A percentile compares a stretch with the other conserved stretches of the same genome.
These are phyloP conservation scores for Exidia glandulosa DNA, from an alignment of 768 basidiomycete genomes.

Conservation along the genomic window DNA sequence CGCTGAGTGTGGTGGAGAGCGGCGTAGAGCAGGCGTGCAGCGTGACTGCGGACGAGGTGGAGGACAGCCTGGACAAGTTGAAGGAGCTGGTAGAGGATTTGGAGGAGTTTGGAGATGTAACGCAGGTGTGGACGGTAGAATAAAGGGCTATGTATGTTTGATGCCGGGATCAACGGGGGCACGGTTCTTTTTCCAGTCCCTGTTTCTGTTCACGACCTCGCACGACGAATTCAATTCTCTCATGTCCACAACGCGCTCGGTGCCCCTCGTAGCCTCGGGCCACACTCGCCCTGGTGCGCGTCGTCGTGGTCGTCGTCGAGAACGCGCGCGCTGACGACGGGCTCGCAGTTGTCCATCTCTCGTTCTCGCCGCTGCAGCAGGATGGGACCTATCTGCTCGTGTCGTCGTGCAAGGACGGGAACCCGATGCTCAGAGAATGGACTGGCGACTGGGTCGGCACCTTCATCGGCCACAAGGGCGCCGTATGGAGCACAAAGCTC, in stretches of 20 bases:
- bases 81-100: slow-evolving; percentile 37
- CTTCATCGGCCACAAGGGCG: slow-evolving; percentile 83
- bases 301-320: background rate
- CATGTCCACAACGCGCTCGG: slow-evolving; percentile 20
- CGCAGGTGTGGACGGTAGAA: slow-evolving; percentile 47
- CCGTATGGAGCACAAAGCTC: slow-evolving; percentile 94
- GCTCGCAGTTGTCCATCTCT: slow-evolving; percentile 68
- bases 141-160: background rate
- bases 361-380: slow-evolving; percentile 77
- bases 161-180: background rate
- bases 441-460: slow-evolving; percentile 98
- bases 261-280: slow-evolving; percentile 75
- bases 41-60: slow-evolving; percentile 29
- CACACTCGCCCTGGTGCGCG: slow-evolving; percentile 37
- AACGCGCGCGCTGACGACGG: background rate
- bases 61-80: slow-evolving; percentile 27
- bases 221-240: background rate
- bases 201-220: background rate
- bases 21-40: slow-evolving; percentile 47
- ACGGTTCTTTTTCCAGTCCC: background rate
- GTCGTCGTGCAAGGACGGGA: slow-evolving; percentile 98
- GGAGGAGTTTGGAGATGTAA: slow-evolving; percentile 46
- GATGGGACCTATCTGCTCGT: slow-evolving; percentile 84
- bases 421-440: slow-evolving; percentile 94
- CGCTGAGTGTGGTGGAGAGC: slow-evolving; percentile 32